phyloP scores from a whole-genome alignment of 768 basidiomycete genomes.

The Kondoa subrosea region DNA sequence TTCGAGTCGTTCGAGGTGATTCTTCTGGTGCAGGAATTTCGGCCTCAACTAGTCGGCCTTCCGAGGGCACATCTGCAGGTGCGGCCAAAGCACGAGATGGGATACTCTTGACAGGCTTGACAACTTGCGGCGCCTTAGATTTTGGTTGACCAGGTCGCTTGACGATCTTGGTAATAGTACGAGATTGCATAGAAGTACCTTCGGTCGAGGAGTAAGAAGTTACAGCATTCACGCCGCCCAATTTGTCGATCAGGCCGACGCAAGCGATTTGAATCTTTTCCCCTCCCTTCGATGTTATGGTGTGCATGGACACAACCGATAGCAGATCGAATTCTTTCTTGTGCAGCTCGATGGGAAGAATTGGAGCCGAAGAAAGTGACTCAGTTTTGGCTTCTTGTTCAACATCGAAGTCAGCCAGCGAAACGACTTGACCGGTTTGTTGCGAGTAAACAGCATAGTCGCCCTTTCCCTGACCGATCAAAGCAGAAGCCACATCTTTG shows the following conservation, averaged over 20 bases:
- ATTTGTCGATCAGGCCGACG: constrained; percentile 21
- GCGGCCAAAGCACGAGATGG: no score
- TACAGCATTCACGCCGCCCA: constrained; percentile 16
- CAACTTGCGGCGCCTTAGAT: neutral
- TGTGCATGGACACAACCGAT: neutral
- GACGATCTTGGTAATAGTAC: neutral
- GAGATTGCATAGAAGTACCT: neutral
- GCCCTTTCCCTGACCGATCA: neutral
- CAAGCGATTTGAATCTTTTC: constrained; percentile 11
- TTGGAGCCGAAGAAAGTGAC: neutral
- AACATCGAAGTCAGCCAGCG: neutral
- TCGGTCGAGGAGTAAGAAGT: neutral
- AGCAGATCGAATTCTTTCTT: neutral
- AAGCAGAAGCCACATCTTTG: constrained; percentile 19
- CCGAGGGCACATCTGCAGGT: no score
- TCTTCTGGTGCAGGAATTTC: no score
- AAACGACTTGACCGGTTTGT: neutral
- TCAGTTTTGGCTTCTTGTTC: neutral
- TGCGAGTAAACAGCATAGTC: neutral
- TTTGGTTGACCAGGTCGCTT: neutral
- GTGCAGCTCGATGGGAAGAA: neutral
- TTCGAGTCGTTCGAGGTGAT: no score
- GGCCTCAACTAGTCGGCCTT: no score
- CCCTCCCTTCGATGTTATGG: neutral
- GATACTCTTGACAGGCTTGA: no score